These are phyloP conservation scores for Salix udensis DNA, from an alignment of 345 rosid species.

Conservation along the genomic window DNA sequence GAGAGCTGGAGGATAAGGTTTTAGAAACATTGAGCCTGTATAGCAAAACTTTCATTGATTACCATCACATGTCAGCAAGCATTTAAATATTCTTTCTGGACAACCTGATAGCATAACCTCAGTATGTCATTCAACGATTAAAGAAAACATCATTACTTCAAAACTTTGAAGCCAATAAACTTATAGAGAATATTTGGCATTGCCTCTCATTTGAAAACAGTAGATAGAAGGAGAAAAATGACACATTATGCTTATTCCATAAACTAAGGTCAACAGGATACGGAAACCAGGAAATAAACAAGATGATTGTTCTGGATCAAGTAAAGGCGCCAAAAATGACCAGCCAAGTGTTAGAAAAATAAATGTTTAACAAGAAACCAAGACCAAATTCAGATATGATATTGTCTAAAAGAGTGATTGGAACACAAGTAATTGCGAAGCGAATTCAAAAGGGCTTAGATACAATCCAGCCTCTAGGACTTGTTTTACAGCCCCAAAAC, in stretches of 20 bases:
- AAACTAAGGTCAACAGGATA: background rate
- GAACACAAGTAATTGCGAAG: conserved; percentile 3
- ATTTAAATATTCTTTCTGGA: background rate
- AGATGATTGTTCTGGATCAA: background rate
- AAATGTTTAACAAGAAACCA: background rate
- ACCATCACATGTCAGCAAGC: background rate
- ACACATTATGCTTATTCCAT: background rate
- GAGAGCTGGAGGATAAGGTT: conserved; percentile 48
- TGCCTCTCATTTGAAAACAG: background rate
- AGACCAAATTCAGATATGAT: background rate
- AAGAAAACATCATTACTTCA: background rate
- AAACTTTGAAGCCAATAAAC: background rate
- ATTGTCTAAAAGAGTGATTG: background rate
- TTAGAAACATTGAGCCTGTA: conserved; percentile 64
- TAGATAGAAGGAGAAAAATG: background rate
- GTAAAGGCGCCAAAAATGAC: background rate
- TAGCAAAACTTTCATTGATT: conserved; percentile 18
- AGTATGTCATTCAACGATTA: background rate
- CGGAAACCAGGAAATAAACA: background rate
- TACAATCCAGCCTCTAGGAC: background rate
- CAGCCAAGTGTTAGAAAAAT: background rate
- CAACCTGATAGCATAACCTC: background rate
- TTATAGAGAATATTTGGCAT: background rate
- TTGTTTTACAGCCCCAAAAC: background rate
- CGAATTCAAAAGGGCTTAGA: background rate